Conservation (phyloP, 2,329 filamentous ascomycete species). For the Colletotrichum gigasporum region DNA sequence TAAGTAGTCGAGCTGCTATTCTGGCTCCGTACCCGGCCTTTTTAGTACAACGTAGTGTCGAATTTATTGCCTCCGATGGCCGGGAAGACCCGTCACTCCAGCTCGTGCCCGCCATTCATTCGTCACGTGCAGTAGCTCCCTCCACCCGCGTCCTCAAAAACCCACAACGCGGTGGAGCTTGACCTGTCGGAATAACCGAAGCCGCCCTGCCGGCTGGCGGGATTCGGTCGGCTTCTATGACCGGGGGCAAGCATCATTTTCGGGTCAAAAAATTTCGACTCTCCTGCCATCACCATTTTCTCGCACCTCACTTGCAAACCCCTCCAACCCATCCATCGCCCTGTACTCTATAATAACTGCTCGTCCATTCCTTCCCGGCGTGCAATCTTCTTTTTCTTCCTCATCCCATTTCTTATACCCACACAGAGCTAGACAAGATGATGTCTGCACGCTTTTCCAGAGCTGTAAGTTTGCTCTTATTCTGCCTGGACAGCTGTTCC, state of each 20-base stretch:
- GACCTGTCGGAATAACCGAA: constrained; percentile 12
- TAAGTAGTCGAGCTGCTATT: constrained; percentile 7
- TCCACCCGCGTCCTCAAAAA: not conserved
- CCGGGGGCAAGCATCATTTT: constrained; percentile 43
- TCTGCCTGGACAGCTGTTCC: constrained; percentile 2
- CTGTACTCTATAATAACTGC: constrained; percentile 33
- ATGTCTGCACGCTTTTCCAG: constrained; percentile 76
- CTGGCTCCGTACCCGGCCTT: constrained; percentile 15
- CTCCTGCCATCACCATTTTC: constrained; percentile 34
- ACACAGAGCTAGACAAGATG: constrained; percentile 62
- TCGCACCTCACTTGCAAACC: constrained; percentile 12
- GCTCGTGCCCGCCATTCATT: constrained; percentile 10
- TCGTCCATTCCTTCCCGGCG: constrained; percentile 30
- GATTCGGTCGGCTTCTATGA: constrained; percentile 56
- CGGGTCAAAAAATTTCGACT: constrained; percentile 49
- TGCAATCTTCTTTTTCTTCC: constrained; percentile 34
- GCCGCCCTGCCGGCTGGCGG: constrained; percentile 37
- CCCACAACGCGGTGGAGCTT: not conserved
- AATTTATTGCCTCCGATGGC: constrained; percentile 3
- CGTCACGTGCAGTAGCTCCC: constrained; percentile 1
- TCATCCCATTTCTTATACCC: constrained; percentile 39
- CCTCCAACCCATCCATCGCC: constrained; percentile 20
- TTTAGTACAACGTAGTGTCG: constrained; percentile 3
- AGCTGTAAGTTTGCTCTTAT: constrained; percentile 69
- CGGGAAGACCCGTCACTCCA: constrained; percentile 6